These are phyloP conservation scores for Chaetoscypha palmicola DNA, from an alignment of 2,329 filamentous ascomycete species.

Conservation along the genomic window DNA sequence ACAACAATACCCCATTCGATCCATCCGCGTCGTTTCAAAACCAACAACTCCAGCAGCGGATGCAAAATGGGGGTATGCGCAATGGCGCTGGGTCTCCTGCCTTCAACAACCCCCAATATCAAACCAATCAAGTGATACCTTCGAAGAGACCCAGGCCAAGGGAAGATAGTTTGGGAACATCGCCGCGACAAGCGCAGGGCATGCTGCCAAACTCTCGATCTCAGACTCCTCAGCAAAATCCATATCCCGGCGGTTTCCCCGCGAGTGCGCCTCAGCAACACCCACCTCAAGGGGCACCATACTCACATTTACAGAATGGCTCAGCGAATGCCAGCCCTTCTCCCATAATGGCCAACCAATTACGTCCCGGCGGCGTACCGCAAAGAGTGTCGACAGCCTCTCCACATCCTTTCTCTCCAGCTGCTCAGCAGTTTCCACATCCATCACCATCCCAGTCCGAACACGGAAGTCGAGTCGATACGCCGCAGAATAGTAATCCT, in stretches of 20 bases:
- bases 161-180: conserved; percentile 79
- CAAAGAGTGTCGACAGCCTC: conserved; percentile 87
- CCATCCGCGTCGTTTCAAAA: conserved; percentile 41
- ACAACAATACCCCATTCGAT: conserved; percentile 53
- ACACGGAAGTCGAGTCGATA: conserved; percentile 55
- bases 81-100: conserved; percentile 62
- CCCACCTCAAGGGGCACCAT: conserved; percentile 56
- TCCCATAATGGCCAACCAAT: conserved; percentile 81
- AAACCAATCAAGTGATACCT: conserved; percentile 79
- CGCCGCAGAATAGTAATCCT: conserved; percentile 61
- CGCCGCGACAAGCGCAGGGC: conserved; percentile 67
- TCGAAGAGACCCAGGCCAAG: conserved; percentile 77
- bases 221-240: conserved; percentile 79
- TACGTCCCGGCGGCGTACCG: conserved; percentile 61
- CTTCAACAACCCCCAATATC: conserved; percentile 72
- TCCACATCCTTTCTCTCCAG: conserved; percentile 81
- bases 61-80: conserved; percentile 80
- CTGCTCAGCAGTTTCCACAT: conserved; percentile 66
- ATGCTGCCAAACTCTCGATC: conserved; percentile 79
- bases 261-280: conserved; percentile 54
- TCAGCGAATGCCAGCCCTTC: conserved; percentile 85
- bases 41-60: conserved; percentile 44
- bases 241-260: conserved; percentile 63
- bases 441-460: conserved; percentile 72
- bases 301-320: conserved; percentile 76